Conservation (phyloP, 1,284 basidiomycete genomes). For the Agroathelia rolfsii region DNA sequence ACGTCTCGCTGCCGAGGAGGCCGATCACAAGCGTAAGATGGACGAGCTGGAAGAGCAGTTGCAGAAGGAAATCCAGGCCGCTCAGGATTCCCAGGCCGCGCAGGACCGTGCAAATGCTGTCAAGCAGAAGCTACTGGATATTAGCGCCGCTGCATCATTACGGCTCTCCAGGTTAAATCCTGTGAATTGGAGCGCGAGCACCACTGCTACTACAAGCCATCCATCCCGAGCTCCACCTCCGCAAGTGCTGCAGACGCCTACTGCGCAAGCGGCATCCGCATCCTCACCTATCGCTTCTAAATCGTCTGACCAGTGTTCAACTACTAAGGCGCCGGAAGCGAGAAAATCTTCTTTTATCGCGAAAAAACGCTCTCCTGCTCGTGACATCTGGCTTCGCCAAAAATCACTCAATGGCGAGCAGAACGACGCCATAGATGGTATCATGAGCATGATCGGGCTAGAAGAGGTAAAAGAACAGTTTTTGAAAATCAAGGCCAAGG, state of each 20-base stretch:
- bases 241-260: too few species aligned
- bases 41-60: too few species aligned
- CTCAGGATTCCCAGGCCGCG: slow-evolving; percentile 13
- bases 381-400: slow-evolving; percentile 21
- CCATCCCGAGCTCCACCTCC: too few species aligned
- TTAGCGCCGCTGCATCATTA: slow-evolving; percentile 14
- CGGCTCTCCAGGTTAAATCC: neutral
- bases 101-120: slow-evolving; percentile 15
- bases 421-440: slow-evolving; percentile 10
- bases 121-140: slow-evolving; percentile 16
- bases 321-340: too few species aligned
- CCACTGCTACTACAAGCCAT: too few species aligned
- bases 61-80: slow-evolving; percentile 15
- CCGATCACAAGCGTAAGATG: too few species aligned
- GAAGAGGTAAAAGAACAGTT: slow-evolving; percentile 13
- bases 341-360: too few species aligned
- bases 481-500: slow-evolving; percentile 11
- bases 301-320: too few species aligned
- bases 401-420: slow-evolving; percentile 19
- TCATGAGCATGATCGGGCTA: slow-evolving; percentile 13
- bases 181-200: too few species aligned
- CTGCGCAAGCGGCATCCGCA: too few species aligned
- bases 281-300: too few species aligned
- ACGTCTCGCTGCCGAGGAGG: slow-evolving; percentile 17
- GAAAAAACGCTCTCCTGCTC: slow-evolving; percentile 10